Base-by-base conservation (phyloP, 805 yeast genomes). In the Cyberlindnera maritima region DNA sequence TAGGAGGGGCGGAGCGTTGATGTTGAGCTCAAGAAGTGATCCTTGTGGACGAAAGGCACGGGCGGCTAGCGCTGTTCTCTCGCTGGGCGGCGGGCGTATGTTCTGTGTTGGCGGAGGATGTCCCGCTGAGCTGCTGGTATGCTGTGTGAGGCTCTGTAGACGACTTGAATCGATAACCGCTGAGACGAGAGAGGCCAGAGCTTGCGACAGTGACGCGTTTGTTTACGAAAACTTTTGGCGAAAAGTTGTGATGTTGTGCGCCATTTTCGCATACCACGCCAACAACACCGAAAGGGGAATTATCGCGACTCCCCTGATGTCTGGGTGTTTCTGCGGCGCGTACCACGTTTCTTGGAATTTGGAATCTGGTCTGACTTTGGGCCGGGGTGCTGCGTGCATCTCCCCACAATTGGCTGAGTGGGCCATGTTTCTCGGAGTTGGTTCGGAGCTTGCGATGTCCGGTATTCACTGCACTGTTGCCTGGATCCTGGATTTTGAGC, bases 161-260 rank as follows among this genome's bases (percentile, higher is more conserved):
- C 13, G 31, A 28, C n/a, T 14, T 11, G n/a, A 25, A 8, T 25
- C 4, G 31, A 7, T 28, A 28, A 11, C 31, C 31, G n/a, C 31
- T 28, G 31, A 28, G 13, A 28, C 31, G n/a, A 28, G n/a, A 12
- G 25, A 21, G 25, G 9, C 25, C 25, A 21, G 41, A 17, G 23
- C 32, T 38, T 17, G 43, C 40, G 39, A 23, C 17, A 41, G 37
- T 3, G 25, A 41, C 48, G 44, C 47, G 51, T 36, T 47, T 48
- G 51, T 48, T 48, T 48, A 48, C 51, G 51, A 48, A 41, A 48
- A 28, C 35, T 43, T 42, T 40, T 48, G 51, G 51, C 51, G 51
- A 48, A 48, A 48, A 19, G 21, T 4, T 14, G 23, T 39, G 25
- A 11, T 3, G 20, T 6, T 17, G 18, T 23, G 40, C 44, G 41